Percentiles rank a stretch among this genome's conserved stretches.
phyloP scores from a whole-genome alignment of 352 stramenopile genomes.

The Globisporangium echinulatum region DNA sequence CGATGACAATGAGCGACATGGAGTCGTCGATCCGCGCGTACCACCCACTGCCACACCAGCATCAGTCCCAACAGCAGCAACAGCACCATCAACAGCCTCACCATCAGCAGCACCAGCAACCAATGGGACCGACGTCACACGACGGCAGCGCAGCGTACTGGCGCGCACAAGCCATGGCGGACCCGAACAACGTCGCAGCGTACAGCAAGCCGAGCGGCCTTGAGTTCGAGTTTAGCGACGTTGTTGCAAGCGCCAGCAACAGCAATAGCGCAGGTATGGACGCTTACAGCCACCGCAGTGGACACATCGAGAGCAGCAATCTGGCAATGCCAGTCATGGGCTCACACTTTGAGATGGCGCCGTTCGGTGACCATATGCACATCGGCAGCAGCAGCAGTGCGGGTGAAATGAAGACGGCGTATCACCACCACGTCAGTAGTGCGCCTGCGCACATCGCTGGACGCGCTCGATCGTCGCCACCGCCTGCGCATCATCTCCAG shows the following conservation, averaged over 20 bases:
- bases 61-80: too few relatives aligned
- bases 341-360: conserved; percentile 23
- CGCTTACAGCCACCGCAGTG: not conserved
- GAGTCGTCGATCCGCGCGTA: conserved; percentile 22
- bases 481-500: too few relatives aligned
- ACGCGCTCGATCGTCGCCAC: not conserved
- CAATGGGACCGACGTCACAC: not conserved
- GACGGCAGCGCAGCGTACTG: conserved; percentile 8
- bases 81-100: conserved; percentile 14
- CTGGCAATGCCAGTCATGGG: conserved; percentile 21
- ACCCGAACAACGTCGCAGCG: not conserved
- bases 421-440: too few relatives aligned
- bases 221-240: conserved; percentile 36
- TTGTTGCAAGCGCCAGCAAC: conserved; percentile 16
- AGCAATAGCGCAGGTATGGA: not conserved
- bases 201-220: conserved; percentile 17
- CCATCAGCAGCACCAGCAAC: conserved; percentile 14
- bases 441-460: not conserved
- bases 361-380: conserved; percentile 23
- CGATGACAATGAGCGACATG: conserved; percentile 23
- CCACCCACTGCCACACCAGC: conserved; percentile 5
- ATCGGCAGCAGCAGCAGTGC: conserved; percentile 3
- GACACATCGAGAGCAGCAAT: not conserved
- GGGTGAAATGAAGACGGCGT: too few relatives aligned
- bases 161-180: conserved; percentile 5